Base-by-base conservation (phyloP, 306 rosid species). In the Adenanthera pavonina region DNA sequence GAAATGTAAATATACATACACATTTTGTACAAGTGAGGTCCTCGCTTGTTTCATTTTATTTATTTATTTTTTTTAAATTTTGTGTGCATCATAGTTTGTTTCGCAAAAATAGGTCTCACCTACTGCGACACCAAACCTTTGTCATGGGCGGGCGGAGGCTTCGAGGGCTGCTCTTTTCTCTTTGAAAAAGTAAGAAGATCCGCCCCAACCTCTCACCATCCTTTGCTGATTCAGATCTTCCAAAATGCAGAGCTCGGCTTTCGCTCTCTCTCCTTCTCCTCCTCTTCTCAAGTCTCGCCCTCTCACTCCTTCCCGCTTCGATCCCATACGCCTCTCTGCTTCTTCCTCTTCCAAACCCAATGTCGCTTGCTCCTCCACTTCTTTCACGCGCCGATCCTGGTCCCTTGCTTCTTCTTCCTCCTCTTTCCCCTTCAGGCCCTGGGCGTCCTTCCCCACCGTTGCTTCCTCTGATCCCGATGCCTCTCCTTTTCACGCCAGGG, bases 211-310 rank as follows among this genome's bases (percentile, higher is more conserved):
- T 11, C 54, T 6, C 66, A 8, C 14, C 20, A 62, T 52, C 57
- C 15, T 40, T 25, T 4, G 0, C 33, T 8, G 66, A 69, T 17
- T 43, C 66, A 62, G 84, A 82, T 81, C 87, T 80, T 20, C 33
- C 34, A 86, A 81, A 79, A 93, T 93, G 98, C 93, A 93, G 97
- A 90, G 85, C 83, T 40, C 85, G 1, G 81, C 90, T 60, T 82
- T 89, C 78, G n/a, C 89, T 69, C 78, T 76, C 78, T 59, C 89
- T 0, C 64, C 83, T 30, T 62, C 88, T 0, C 78, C 84, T 25
- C 74, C 74, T 43, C 77, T 85, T 13, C 81, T 20, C 14, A 86
- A 83, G 65, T 59, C 70, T 36, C 82, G 85, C 13, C 36, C 77
- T 12, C 54, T 57, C 14, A 40, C 54, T 52, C 13, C 10, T 59